Evolutionary conservation across 805 yeast species (phyloP), one percentile per base, ranked within the genome.

Genomic region (Saccharomycopsis sp.): DNA sequence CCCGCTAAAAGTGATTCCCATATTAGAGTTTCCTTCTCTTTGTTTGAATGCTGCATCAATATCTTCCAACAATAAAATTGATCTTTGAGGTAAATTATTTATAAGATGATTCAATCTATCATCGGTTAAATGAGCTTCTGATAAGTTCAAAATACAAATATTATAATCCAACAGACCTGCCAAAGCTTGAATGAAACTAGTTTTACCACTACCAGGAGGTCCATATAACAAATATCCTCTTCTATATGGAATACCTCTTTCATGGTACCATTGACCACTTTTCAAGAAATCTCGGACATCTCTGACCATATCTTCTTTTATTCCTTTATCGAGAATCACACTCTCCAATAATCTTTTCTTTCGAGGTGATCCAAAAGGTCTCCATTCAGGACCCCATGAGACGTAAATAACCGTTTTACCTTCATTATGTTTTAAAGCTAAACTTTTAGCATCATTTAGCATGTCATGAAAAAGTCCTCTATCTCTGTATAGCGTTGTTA

Each of bases 301-400:
- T 1, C 53, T 51, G 3, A 84, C 54, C 18, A 92, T 74, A 8
- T 56, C 50, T 43, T 80, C 83, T 45, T 76, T 76, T 37, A 92
- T 67, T 2, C 84, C 87, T 19, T 69, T 58, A 57, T 87, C 97
- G 39, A 92, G 63, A 20, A 92, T 77, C 13, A 92, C 98, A 5
- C 94, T 82, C 3, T 82, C 89, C 29, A 89, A 61, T 21, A 80
- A 61, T 51, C 98, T 69, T 61, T 89, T 89, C 52, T 78, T 79
- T 47, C 96, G 70, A 1, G 98, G 97, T 56, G 79, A 88, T 2
- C 98, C 98, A 64, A 92, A 92, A 3, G 95, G 95, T 53, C 97
- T 69, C 98, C 98, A 92, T 55, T 92, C 98, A 21, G 95, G 95
- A 1, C 97, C 98, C 85, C 92, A 89, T 9, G 95, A 82, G 3